These are phyloP conservation scores for Peterozyma toletana DNA, from an alignment of 805 yeast species.

Conservation along the genomic window DNA sequence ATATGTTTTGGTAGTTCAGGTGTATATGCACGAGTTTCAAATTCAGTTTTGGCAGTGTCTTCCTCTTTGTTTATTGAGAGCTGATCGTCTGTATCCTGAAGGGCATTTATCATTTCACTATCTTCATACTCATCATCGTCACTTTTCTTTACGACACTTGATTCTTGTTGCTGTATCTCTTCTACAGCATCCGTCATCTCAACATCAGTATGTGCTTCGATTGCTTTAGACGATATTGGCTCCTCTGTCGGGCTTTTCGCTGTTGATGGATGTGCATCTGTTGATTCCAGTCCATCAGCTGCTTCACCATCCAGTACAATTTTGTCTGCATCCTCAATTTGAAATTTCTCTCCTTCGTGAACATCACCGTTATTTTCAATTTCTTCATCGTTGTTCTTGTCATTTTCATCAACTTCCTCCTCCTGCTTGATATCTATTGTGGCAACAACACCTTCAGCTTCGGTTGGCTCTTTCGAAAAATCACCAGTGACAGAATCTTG, in stretches of 20 bases:
- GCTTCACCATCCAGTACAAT: conserved; percentile 9
- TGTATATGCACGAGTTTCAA: conserved; percentile 1
- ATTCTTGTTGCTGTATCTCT: background rate
- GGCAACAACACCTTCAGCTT: too few relatives aligned
- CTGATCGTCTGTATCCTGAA: conserved; percentile 3
- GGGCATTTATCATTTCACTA: conserved; percentile 11
- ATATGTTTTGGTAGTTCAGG: conserved; percentile 15
- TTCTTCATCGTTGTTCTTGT: background rate
- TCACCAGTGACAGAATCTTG: background rate
- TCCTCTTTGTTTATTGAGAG: conserved; percentile 10
- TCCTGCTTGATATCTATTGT: background rate
- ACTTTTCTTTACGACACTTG: conserved; percentile 4
- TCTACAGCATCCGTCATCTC: background rate
- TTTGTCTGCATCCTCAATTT: conserved; percentile 6
- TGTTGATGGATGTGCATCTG: conserved; percentile 4
- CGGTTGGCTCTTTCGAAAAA: background rate
- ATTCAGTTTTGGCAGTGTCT: background rate
- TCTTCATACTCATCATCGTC: conserved; percentile 14
- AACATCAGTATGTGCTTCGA: conserved; percentile 9
- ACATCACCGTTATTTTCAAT: conserved; percentile 3
- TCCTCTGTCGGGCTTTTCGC: conserved; percentile 2
- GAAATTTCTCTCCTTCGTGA: conserved; percentile 5
- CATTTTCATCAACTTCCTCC: background rate
- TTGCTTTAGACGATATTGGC: conserved; percentile 8
- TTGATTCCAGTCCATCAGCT: conserved; percentile 10